Conservation (phyloP, 352 stramenopile genomes). For the Pythium pectinolyticum region DNA sequence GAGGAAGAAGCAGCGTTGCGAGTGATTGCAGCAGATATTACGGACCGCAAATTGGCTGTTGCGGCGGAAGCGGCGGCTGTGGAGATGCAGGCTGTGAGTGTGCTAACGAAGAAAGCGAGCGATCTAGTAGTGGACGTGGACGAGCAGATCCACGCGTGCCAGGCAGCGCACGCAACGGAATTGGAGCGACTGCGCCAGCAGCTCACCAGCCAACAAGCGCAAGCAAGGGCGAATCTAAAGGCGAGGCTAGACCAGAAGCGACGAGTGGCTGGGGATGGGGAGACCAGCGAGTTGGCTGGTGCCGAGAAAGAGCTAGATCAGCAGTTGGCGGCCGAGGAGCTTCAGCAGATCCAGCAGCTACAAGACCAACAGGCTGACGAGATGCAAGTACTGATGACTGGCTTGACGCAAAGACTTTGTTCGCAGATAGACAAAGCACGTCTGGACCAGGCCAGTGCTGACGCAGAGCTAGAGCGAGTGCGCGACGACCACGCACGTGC, state of each 20-base stretch:
- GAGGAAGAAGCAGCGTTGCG: neutral
- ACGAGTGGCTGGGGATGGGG: neutral
- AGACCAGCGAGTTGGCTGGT: neutral
- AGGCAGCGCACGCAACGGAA: neutral
- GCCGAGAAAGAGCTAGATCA: neutral
- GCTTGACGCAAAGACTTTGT: neutral
- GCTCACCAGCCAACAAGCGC: neutral
- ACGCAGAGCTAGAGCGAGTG: neutral
- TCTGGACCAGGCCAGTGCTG: neutral
- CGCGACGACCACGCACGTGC: neutral
- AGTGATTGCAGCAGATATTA: neutral
- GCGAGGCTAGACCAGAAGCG: neutral
- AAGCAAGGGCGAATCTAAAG: neutral
- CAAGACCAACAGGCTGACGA: neutral
- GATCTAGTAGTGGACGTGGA: neutral
- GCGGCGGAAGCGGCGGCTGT: neutral
- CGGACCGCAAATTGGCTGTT: neutral
- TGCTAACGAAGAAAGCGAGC: neutral
- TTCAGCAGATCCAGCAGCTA: neutral
- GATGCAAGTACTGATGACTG: neutral
- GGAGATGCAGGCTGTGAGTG: neutral
- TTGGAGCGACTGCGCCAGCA: constrained; percentile 1
- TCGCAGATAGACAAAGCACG: neutral
- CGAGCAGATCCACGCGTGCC: neutral
- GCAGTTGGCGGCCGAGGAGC: neutral